Percentiles rank a stretch among this genome's conserved stretches.
phyloP scores from a whole-genome alignment of 805 yeast genomes.

The Sungouiozyma ichnusensis region DNA sequence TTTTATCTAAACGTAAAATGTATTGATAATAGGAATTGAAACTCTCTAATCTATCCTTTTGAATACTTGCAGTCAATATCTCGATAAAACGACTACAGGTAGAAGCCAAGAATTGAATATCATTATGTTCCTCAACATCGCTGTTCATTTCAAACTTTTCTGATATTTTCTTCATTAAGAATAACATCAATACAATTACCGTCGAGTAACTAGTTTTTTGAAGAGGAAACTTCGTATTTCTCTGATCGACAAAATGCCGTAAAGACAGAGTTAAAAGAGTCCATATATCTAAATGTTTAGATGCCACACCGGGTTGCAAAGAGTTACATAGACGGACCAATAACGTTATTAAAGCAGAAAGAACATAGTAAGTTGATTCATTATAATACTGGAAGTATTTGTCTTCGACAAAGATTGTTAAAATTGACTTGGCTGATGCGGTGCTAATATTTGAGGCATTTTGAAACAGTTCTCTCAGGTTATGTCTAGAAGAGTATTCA shows the following conservation, averaged over 20 bases:
- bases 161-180: not conserved
- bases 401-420: not conserved
- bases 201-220: not conserved
- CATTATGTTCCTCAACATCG: not conserved
- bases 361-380: not conserved
- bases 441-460: not conserved
- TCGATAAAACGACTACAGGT: not conserved
- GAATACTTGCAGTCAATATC: not conserved
- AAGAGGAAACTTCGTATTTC: not conserved
- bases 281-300: not conserved
- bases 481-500: not conserved
- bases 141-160: not conserved
- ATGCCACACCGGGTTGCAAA: not conserved
- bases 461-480: not conserved
- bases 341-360: not conserved
- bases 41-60: not conserved
- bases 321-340: not conserved
- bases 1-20: not conserved
- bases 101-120: not conserved
- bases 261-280: not conserved
- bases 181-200: no score
- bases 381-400: not conserved
- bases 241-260: not conserved
- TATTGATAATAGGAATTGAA: not conserved
- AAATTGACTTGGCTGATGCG: not conserved